A percentile compares a stretch with the other conserved stretches of the same genome.
Evolutionary conservation across 768 basidiomycete species (phyloP).

Genomic region (Termitomyces sp.): DNA sequence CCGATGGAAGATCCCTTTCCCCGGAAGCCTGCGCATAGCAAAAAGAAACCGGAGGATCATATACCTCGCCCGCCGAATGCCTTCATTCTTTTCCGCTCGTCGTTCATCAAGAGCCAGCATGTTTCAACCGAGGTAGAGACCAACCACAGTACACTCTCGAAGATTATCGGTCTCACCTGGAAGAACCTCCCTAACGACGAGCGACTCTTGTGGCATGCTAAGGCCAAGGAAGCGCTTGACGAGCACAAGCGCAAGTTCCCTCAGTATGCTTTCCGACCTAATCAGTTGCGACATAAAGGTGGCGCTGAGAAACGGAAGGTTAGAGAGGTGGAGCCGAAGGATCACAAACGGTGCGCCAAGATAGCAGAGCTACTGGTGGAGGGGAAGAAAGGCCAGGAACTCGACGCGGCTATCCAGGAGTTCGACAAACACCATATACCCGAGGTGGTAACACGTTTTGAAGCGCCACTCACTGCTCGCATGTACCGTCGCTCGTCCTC

Average conservation of each 20-base stretch:
- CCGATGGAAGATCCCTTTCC: conserved; percentile 34
- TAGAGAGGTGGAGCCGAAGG: conserved; percentile 60
- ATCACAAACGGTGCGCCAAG: conserved; percentile 59
- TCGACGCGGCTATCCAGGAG: conserved; percentile 51
- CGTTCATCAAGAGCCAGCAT: conserved; percentile 76
- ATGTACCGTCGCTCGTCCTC: conserved; percentile 69
- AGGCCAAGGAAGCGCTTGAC: conserved; percentile 68
- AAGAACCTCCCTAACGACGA: conserved; percentile 74
- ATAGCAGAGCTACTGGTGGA: conserved; percentile 61
- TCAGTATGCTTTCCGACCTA: conserved; percentile 69
- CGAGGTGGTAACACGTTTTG: conserved; percentile 67
- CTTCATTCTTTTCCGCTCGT: conserved; percentile 83
- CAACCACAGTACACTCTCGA: conserved; percentile 78
- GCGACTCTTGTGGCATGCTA: conserved; percentile 71
- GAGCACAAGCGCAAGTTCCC: conserved; percentile 77
- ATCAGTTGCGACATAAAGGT: conserved; percentile 44
- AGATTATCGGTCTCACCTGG: conserved; percentile 85
- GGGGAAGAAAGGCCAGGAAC: conserved; percentile 51
- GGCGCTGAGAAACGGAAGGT: conserved; percentile 50
- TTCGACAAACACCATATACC: conserved; percentile 52
- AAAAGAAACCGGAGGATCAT: conserved; percentile 71
- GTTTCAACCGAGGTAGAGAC: conserved; percentile 77
- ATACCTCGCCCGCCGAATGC: conserved; percentile 85
- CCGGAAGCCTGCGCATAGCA: conserved; percentile 52
- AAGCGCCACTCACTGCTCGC: conserved; percentile 69